Evolutionary conservation across 2,329 filamentous ascomycete species (phyloP).

Genomic region (Tolypocladium cylindrosporum): DNA sequence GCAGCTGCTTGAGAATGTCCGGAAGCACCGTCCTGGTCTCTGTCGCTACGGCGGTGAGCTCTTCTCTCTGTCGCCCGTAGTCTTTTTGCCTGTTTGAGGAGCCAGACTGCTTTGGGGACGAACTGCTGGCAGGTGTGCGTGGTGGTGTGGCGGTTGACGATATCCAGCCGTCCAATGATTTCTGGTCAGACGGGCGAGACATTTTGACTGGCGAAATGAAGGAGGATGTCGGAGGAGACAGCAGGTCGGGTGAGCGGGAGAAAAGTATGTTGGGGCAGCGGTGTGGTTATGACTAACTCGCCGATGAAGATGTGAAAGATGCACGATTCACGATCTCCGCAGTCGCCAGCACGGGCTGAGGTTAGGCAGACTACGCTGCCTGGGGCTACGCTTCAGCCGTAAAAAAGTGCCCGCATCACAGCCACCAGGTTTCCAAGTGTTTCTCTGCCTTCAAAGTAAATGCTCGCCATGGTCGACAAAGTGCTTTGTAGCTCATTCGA

Average conservation of each 20-base stretch:
- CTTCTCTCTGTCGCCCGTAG: constrained; percentile 9
- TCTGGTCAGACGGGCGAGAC: constrained; percentile 8
- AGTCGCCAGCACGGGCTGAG: neutral
- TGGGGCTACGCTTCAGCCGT: too few species aligned
- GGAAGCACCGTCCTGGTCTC: constrained; percentile 39
- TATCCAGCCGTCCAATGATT: constrained; percentile 18
- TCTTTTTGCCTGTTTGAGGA: constrained; percentile 3
- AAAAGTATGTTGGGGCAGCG: neutral
- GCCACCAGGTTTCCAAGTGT: neutral
- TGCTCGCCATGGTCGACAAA: too few species aligned
- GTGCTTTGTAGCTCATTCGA: neutral
- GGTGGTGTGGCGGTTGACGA: constrained; percentile 2
- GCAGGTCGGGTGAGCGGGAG: neutral
- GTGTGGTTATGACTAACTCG: neutral
- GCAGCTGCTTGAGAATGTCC: constrained; percentile 32
- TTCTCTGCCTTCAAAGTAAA: neutral
- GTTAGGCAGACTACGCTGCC: neutral
- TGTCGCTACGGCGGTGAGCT: constrained; percentile 30
- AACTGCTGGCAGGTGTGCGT: neutral
- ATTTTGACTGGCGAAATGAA: constrained; percentile 1
- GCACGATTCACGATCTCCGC: neutral
- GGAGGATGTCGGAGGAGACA: neutral
- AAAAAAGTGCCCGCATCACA: neutral
- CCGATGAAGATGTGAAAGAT: neutral
- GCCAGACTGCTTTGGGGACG: neutral